These are phyloP conservation scores for Hyphodiscus sp. DNA, from an alignment of 2,329 filamentous ascomycete genomes.

Conservation along the genomic window DNA sequence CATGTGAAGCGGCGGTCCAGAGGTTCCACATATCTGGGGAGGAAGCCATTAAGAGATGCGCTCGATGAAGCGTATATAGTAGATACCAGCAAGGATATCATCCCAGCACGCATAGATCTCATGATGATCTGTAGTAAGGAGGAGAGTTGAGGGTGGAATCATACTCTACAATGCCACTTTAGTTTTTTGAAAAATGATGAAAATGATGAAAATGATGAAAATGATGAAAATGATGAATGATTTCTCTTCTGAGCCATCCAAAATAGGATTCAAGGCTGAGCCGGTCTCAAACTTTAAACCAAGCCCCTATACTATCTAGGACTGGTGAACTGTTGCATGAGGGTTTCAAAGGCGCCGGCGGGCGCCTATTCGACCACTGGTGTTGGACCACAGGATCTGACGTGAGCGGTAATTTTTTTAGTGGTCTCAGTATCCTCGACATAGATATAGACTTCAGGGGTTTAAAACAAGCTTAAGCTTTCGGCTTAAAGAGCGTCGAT, in stretches of 20 bases:
- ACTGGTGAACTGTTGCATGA: not conserved
- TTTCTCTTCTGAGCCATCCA: not conserved
- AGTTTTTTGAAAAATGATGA: not conserved
- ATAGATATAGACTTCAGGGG: not conserved
- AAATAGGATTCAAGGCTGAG: not conserved
- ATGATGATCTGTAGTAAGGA: not conserved
- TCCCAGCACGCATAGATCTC: not conserved
- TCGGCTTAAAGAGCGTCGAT: not conserved
- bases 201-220: too few species aligned
- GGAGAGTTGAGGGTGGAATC: not conserved
- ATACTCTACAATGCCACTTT: not conserved
- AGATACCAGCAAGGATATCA: not conserved
- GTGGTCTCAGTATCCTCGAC: not conserved
- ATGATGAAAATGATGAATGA: not conserved
- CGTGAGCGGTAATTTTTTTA: not conserved
- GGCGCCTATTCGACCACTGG: not conserved
- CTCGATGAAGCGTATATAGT: not conserved
- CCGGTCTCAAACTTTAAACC: not conserved
- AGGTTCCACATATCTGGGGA: not conserved
- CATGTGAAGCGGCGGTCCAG: not conserved
- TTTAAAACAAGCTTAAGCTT: not conserved
- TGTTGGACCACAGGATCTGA: not conserved
- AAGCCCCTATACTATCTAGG: not conserved
- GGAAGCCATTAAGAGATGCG: not conserved
- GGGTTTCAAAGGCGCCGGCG: not conserved